Percentiles rank a stretch among this genome's conserved stretches.
Conservation (phyloP, 768 basidiomycete genomes). For the Daedaleopsis sinensis region DNA sequence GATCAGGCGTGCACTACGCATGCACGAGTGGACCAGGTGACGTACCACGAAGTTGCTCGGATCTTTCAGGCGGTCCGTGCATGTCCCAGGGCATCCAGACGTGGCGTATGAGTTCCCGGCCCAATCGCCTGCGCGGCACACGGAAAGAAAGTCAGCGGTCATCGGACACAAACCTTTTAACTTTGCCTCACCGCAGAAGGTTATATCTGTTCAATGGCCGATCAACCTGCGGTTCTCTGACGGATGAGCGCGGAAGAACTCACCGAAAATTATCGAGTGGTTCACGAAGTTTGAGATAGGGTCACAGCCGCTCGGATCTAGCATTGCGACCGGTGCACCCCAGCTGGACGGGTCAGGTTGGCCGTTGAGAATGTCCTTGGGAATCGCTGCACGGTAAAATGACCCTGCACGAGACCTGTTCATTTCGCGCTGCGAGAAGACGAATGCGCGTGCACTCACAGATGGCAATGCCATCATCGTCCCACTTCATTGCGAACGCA, state of each 20-base stretch:
- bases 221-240: constrained; percentile 22
- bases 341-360: constrained; percentile 67
- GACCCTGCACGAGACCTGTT: constrained; percentile 55
- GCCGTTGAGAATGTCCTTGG: constrained; percentile 62
- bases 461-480: constrained; percentile 71
- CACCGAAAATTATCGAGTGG: constrained; percentile 78
- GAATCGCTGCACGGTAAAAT: constrained; percentile 79
- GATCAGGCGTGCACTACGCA: constrained; percentile 4
- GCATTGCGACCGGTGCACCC: constrained; percentile 67
- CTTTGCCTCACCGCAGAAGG: constrained; percentile 65
- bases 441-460: constrained; percentile 49
- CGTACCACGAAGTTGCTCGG: constrained; percentile 74
- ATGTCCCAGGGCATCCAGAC: constrained; percentile 76
- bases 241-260: constrained; percentile 28
- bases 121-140: constrained; percentile 64
- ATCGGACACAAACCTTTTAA: constrained; percentile 20
- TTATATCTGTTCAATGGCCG: constrained; percentile 58
- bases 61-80: constrained; percentile 60
- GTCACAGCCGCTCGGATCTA: constrained; percentile 58
- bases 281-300: constrained; percentile 61
- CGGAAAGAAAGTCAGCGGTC: constrained; percentile 15
- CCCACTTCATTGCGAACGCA: constrained; percentile 91
- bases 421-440: not conserved
- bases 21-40: constrained; percentile 5
- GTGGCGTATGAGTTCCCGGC: constrained; percentile 81